A percentile compares a stretch with the other conserved stretches of the same genome.
phyloP scores from a whole-genome alignment of 108 stramenopile species.

The Nannochloropsis granulata region DNA sequence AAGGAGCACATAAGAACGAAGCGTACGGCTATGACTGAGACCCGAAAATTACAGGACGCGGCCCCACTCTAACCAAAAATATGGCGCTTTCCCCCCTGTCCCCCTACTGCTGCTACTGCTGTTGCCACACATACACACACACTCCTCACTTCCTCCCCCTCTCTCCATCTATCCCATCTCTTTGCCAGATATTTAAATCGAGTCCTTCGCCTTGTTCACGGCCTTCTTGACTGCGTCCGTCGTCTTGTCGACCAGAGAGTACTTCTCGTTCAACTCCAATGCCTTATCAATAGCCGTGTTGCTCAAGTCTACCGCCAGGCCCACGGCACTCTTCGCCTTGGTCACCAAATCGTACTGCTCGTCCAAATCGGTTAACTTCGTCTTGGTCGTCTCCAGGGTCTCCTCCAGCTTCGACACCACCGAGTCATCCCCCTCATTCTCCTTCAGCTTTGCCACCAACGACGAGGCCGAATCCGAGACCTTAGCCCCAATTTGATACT shows the following conservation, averaged over 20 bases:
- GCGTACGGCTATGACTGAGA: too few species aligned
- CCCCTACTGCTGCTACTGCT: too few species aligned
- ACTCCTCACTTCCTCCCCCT: background rate
- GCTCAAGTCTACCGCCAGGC: background rate
- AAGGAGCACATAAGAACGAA: too few species aligned
- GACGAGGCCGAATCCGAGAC: background rate
- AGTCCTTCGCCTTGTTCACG: background rate
- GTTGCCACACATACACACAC: too few species aligned
- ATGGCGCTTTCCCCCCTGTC: too few species aligned
- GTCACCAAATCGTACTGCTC: constrained; percentile 1
- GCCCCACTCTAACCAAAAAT: too few species aligned
- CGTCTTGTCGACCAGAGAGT: background rate
- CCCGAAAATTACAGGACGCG: too few species aligned
- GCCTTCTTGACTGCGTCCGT: background rate
- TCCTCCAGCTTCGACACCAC: background rate
- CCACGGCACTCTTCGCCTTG: background rate
- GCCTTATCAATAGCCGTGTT: constrained; percentile 1
- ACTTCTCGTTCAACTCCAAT: constrained; percentile 1
- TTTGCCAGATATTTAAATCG: background rate
- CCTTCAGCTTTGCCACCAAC: background rate
- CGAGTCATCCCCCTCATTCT: background rate
- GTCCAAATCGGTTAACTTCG: background rate
- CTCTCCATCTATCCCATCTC: background rate
- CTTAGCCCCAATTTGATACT: background rate
- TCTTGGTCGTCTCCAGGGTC: background rate